Conservation (phyloP, 2,329 filamentous ascomycete genomes). For the Phoma sp. region DNA sequence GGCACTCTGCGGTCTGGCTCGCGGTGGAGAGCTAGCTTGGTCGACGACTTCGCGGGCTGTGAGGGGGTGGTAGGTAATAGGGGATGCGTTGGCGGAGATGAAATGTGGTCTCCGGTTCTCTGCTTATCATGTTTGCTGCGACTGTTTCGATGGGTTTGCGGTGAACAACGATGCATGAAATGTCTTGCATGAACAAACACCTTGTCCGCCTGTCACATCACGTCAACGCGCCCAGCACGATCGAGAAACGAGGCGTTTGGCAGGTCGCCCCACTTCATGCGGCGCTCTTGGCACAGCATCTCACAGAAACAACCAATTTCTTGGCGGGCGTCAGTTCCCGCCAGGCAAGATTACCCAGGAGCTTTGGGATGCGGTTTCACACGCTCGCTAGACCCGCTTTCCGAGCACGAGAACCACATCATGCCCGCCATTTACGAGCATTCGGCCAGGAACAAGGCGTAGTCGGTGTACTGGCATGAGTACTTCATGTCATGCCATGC, state of each 20-base stretch:
- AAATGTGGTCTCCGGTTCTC: not conserved
- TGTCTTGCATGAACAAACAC: constrained; percentile 10
- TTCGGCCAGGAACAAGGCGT: constrained; percentile 10
- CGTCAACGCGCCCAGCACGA: not conserved
- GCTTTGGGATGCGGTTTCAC: constrained; percentile 30
- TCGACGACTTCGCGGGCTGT: no score
- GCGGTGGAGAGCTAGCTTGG: no score
- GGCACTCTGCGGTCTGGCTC: no score
- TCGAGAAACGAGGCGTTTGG: constrained; percentile 17
- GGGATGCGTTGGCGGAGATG: not conserved
- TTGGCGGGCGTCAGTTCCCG: constrained; percentile 27
- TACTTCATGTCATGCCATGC: constrained; percentile 9
- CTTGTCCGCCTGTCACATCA: constrained; percentile 1
- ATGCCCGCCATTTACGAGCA: constrained; percentile 7
- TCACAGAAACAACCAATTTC: constrained; percentile 27
- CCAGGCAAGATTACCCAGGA: constrained; percentile 20
- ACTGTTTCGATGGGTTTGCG: not conserved
- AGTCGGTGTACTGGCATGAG: constrained; percentile 6
- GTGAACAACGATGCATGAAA: not conserved
- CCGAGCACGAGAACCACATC: constrained; percentile 13
- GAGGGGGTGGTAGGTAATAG: no score
- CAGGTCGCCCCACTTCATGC: constrained; percentile 20
- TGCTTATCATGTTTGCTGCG: not conserved
- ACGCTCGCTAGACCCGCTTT: constrained; percentile 15
- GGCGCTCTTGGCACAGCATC: not conserved